Conservation (phyloP, 2,329 filamentous ascomycete genomes). For the Calcarisporium arbuscula region DNA sequence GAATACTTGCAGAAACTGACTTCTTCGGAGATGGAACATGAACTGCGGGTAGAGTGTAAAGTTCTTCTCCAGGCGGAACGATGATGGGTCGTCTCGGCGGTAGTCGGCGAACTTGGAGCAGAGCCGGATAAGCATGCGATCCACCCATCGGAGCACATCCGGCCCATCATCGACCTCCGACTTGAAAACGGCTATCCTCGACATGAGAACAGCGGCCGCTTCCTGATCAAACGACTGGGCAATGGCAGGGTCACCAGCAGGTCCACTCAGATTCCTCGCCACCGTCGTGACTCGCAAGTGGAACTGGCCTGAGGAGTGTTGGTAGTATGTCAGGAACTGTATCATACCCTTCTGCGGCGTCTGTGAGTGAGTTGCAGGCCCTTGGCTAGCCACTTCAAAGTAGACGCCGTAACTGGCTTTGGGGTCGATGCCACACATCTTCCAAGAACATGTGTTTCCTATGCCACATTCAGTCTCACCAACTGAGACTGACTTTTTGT, state of each 20-base stretch:
- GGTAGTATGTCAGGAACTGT: constrained; percentile 97
- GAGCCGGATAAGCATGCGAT: constrained; percentile 93
- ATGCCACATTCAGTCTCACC: constrained; percentile 98
- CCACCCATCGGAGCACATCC: constrained; percentile 97
- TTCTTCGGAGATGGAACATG: constrained; percentile 97
- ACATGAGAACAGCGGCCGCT: constrained; percentile 95
- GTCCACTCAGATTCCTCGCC: constrained; percentile 83
- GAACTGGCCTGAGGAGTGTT: constrained; percentile 93
- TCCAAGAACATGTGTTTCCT: constrained; percentile 98
- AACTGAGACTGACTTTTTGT: constrained; percentile 96
- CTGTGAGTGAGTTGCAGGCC: constrained; percentile 79
- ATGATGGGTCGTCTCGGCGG: constrained; percentile 94
- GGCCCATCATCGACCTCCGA: constrained; percentile 96
- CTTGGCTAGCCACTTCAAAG: constrained; percentile 95
- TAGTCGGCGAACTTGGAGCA: constrained; percentile 98
- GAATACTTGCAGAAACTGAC: constrained; percentile 97
- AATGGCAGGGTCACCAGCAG: constrained; percentile 88
- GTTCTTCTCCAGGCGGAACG: constrained; percentile 96
- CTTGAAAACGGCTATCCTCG: constrained; percentile 98
- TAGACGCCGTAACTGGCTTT: constrained; percentile 92
- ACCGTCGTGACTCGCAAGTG: constrained; percentile 94
- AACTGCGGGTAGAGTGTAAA: constrained; percentile 98
- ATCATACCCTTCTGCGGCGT: constrained; percentile 90
- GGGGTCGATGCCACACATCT: constrained; percentile 98
- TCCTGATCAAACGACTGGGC: constrained; percentile 98